Evolutionary conservation across 257 asterid species (phyloP).

Genomic region (Nicotiana sylvestris): DNA sequence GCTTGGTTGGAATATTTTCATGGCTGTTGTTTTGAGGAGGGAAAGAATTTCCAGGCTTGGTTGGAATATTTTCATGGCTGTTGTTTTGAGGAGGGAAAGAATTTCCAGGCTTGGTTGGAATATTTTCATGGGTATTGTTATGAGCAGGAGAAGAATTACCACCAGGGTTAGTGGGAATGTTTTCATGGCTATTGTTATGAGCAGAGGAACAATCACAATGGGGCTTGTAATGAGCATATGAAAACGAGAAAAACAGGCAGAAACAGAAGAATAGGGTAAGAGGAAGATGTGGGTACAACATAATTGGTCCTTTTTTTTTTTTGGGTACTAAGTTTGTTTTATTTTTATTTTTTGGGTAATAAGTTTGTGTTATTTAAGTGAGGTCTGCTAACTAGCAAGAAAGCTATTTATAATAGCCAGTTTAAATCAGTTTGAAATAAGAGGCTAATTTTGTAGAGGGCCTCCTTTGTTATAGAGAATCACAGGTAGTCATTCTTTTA

Average conservation of each 20-base stretch:
- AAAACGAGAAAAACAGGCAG: slow-evolving; percentile 19
- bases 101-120: neutral
- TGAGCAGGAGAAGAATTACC: too few species aligned
- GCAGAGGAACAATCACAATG: too few species aligned
- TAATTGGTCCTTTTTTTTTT: neutral
- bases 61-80: neutral
- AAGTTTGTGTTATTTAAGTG: neutral
- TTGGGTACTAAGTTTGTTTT: neutral
- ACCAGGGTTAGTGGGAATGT: too few species aligned
- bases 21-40: neutral
- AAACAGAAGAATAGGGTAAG: slow-evolving; percentile 18
- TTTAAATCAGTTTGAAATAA: neutral
- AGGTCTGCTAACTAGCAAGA: neutral
- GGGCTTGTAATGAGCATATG: slow-evolving; percentile 10
- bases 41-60: neutral
- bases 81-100: neutral
- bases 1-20: neutral
- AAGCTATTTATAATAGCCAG: neutral
- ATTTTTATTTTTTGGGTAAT: neutral
- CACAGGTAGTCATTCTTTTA: slow-evolving; percentile 15
- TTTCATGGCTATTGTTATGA: too few species aligned
- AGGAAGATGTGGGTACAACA: slow-evolving; percentile 6
- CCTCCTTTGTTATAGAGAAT: slow-evolving; percentile 26
- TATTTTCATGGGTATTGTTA: too few species aligned
- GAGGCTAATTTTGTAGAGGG: slow-evolving; percentile 2